Base-by-base conservation (phyloP, 345 rosid species). In the Syzygium aromaticum region DNA sequence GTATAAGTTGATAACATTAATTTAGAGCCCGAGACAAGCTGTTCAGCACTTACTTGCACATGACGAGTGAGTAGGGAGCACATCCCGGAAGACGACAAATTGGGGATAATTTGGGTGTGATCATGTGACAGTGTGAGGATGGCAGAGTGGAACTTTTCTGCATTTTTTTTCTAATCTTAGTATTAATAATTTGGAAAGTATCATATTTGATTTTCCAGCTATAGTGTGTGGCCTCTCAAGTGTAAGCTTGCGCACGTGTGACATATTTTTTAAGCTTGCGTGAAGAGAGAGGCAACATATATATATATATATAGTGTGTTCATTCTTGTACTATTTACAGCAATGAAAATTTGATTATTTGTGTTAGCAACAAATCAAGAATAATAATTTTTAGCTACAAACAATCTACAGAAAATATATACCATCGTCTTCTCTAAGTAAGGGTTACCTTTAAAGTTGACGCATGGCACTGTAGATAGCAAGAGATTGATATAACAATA, bases 31-130 rank as follows among this genome's bases (percentile, higher is more conserved):
- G 11, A 56, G 59, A 53, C 86, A 84, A 84, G 86, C 57, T 84
- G 86, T 84, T 52, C 63, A 53, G 54, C 86, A 84, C 84, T 80
- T 30, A 84, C 53, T 21, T 52, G 86, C 86, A 84, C 86, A 84
- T 84, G 86, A 84, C 25, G 43, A 56, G 54, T 33, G 80, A 64
- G 6, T 30, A 16, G 77, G 30, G 77, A 64, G 22, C 77, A 64
- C 77, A 64, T 64, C 77, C 43, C 43, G 30, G 43, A 30, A 30
- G 38, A 73, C 2, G 80, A 67, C 46, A 67, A 33, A 67, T 67
- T 67, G 80, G 80, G 80, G 22, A 67, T 33, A 16, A 67, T 33
- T 67, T 17, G 80, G 46, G 80, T 16, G 80, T 33, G 25, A 67
- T 67, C 80, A 67, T 67, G 25, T 67, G 80, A 73, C 25, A 2